Evolutionary conservation across 352 stramenopile genomes (phyloP).

Genomic region (Phytophthora pistaciae): DNA sequence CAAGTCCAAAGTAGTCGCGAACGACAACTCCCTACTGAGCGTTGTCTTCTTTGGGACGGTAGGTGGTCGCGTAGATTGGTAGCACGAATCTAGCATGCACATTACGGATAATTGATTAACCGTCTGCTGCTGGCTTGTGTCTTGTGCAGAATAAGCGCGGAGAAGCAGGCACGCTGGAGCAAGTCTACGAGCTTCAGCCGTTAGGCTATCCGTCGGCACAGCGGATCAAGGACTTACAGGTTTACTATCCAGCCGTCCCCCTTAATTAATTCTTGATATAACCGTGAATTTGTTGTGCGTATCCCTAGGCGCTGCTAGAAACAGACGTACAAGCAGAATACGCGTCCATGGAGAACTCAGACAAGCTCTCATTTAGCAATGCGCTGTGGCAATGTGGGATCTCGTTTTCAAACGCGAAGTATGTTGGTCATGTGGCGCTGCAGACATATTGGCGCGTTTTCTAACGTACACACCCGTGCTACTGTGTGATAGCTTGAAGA

Average conservation of each 20-base stretch:
- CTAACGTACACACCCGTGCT: background rate
- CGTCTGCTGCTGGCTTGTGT: conserved; percentile 1
- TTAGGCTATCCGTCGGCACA: conserved; percentile 77
- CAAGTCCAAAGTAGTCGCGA: conserved; percentile 84
- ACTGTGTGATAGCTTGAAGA: conserved; percentile 66
- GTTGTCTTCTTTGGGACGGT: conserved; percentile 86
- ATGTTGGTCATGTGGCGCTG: conserved; percentile 6
- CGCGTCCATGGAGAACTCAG: conserved; percentile 66
- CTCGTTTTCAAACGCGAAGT: conserved; percentile 85
- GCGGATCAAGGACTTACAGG: conserved; percentile 81
- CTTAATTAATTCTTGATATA: background rate
- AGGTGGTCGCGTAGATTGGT: background rate
- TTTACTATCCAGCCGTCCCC: background rate
- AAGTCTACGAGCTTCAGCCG: conserved; percentile 81
- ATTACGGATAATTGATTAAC: background rate
- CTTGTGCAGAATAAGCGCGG: conserved; percentile 57
- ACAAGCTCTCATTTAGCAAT: conserved; percentile 81
- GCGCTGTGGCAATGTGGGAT: conserved; percentile 86
- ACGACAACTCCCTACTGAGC: conserved; percentile 82
- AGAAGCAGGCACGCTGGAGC: conserved; percentile 66
- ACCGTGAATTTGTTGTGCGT: background rate
- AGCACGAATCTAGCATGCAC: background rate
- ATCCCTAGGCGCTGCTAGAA: conserved; percentile 50
- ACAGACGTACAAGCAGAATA: conserved; percentile 53
- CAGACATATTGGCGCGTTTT: background rate